Conservation (phyloP, 225 moss, liverwort and hornwort species). For the Pseudisothecium myosuroides region DNA sequence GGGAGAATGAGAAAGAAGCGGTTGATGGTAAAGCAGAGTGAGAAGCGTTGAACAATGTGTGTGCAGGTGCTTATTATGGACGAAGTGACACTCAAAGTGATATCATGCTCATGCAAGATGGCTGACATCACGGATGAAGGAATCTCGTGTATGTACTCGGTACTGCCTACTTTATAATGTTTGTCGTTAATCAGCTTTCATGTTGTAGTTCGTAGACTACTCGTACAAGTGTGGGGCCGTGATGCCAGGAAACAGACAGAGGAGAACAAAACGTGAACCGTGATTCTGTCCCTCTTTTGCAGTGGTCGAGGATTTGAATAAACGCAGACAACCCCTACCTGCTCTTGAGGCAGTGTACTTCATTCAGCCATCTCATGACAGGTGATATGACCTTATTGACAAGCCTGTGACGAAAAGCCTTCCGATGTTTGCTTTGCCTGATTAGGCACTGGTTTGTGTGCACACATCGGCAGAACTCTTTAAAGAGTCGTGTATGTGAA, state of each 20-base stretch:
- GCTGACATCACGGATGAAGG: constrained; percentile 94
- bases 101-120: constrained; percentile 97
- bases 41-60: background rate
- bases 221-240: background rate
- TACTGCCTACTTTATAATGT: background rate
- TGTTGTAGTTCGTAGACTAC: background rate
- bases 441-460: background rate
- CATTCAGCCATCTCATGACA: constrained; percentile 82
- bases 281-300: background rate
- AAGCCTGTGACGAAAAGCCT: background rate
- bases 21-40: background rate
- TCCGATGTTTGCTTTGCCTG: background rate
- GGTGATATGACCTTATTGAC: constrained; percentile 23
- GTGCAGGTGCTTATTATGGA: constrained; percentile 92
- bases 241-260: background rate
- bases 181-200: background rate
- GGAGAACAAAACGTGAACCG: background rate
- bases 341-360: constrained; percentile 89
- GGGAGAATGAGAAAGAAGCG: background rate
- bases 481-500: background rate
- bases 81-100: constrained; percentile 84
- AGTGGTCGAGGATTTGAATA: constrained; percentile 96
- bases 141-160: constrained; percentile 57
- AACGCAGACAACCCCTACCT: constrained; percentile 83
- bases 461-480: background rate